Evolutionary conservation across 768 basidiomycete species (phyloP), one percentile per base, ranked within the genome.

Genomic region (Amanita polypyramis): DNA sequence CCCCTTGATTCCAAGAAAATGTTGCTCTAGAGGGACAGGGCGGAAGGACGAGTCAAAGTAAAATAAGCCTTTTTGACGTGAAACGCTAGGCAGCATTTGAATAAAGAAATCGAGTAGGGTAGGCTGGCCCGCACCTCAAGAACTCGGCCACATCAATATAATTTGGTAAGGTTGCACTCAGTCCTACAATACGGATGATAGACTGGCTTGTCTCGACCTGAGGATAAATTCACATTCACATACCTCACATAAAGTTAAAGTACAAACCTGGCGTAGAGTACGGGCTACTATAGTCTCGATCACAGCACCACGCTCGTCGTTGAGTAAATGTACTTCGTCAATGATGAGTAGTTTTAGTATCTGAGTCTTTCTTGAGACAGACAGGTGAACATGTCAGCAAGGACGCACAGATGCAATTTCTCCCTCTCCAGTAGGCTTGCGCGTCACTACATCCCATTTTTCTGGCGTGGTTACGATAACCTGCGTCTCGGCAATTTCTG

Each of bases 371-470:
- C 9, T 12, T 49, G 19, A 42, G 32, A n/a, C 17, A 11, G 42
- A 12, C 23, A 39, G 27, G 44, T 21, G 29, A 21, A 21, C 25
- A 15, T 32, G n/a, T 32, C 23, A 15, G 29, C 17, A 12, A 23
- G 20, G 11, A 49, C 84, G 48, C 53, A 94, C 94, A 43, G 90
- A 85, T 29, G 89, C 89, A n/a, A 98, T 70, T 61, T 98, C 94
- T 10, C 93, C 95, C 67, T 98, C 96, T 6, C 94, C 93, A 1
- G 87, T 92, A 1, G 95, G 92, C 61, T 96, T 98, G 52, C 96
- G 72, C 7, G 96, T 99, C 2, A 99, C 96, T 0, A 99, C 96
- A 55, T 98, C 96, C 96, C 96, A 99, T 63, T 99, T 99, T 62
- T 99, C 96, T 0, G 96, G 96, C 1, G 96, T 99, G 2, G 96